Conservation (phyloP, 331 rosid genomes). For the Ulmus americana region DNA sequence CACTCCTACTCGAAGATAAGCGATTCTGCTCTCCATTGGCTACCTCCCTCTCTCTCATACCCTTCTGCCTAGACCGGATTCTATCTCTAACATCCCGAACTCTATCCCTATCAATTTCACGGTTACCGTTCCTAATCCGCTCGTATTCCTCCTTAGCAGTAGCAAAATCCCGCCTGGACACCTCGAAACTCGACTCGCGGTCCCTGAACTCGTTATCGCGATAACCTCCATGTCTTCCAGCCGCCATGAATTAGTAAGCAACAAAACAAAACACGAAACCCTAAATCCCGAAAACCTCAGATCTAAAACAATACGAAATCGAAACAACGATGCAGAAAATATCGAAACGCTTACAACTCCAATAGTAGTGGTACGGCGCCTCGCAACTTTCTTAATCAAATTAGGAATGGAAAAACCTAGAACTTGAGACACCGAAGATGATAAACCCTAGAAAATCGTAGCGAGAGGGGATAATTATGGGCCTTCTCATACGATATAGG, state of each 20-base stretch:
- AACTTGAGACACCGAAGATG: constrained; percentile 11
- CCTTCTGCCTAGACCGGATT: constrained; percentile 57
- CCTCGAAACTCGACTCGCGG: constrained; percentile 60
- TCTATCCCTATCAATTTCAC: constrained; percentile 42
- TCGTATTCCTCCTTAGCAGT: constrained; percentile 58
- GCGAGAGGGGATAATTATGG: neutral
- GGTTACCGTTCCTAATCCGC: constrained; percentile 46
- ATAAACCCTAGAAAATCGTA: constrained; percentile 7
- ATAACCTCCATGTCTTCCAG: constrained; percentile 83
- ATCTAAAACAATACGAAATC: constrained; percentile 24
- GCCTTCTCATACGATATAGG: constrained; percentile 13
- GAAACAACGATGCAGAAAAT: constrained; percentile 9
- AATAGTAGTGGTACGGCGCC: constrained; percentile 3
- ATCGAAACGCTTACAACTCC: constrained; percentile 11
- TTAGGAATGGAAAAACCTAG: constrained; percentile 35
- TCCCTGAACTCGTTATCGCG: constrained; percentile 69
- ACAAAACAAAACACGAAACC: constrained; percentile 14
- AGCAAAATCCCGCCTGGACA: constrained; percentile 38
- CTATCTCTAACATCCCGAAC: constrained; percentile 53
- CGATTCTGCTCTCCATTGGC: constrained; percentile 39
- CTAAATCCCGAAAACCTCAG: constrained; percentile 17
- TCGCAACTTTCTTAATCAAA: neutral
- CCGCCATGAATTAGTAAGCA: constrained; percentile 50
- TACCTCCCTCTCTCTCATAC: constrained; percentile 44
- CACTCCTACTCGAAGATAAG: constrained; percentile 54